Base-by-base conservation (phyloP, 1,284 basidiomycete species). In the Tremellales sp. region DNA sequence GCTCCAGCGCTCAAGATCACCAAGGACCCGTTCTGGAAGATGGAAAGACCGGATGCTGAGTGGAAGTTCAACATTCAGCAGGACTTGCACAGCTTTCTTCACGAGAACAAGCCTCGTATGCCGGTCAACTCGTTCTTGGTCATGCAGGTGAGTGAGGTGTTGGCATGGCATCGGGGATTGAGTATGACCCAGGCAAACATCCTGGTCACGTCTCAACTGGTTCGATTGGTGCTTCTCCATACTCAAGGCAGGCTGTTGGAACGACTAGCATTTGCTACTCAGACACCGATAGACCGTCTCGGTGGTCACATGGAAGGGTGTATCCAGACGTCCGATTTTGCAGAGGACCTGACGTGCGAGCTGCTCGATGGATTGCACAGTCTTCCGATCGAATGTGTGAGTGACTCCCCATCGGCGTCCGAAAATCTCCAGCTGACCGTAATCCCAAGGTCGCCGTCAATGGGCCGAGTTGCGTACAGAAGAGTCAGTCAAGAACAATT, bases 391-490 rank as follows among this genome's bases (percentile, higher is more conserved):
- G 63, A 65, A 45, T 68, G 65, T 47, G 55, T 62, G 18, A 28
- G 46, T 48, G 13, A 4, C 22, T 14, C n/a, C 7, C n/a, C 12
- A 37, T 9, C 13, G 4, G 16, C 9, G 25, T 33, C 45, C 5
- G 8, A 10, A 36, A 21, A 16, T 18, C 22, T 8, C 34, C 34
- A 36, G n/a, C 34, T 13, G 13, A 26, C 22, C 40, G 34, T 41
- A 16, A 43, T n/a, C n/a, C 5, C 25, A 19, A 47, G 45, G 56
- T 61, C 7, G 67, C 66, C 5, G 65, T 62, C 12, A 70, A 70
- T 49, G 67, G 67, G 1, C 67, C 67, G 6, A 63, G 61, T 6
- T 50, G 68, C 6, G 67, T 70, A 10, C 67, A 70, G 37, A 70
- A 70, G 47, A 57, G 62, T 63, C 33, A 51, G 57, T 31, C 12